Percentiles rank a stretch among this genome's conserved stretches.
Evolutionary conservation across 148 eudicot genomes (phyloP).

Genomic region (Drosera capensis): DNA sequence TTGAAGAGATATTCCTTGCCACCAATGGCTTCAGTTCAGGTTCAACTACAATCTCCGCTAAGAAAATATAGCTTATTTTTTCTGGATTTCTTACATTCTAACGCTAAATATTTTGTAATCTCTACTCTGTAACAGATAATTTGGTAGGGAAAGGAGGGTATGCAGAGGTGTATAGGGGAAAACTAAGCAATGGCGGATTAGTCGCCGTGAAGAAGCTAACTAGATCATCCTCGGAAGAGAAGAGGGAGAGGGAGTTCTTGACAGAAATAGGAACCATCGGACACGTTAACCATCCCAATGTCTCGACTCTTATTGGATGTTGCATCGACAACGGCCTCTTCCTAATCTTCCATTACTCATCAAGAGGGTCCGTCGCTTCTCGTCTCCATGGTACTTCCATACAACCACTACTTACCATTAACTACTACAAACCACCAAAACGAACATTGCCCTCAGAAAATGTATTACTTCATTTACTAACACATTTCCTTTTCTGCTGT

Average conservation of each 20-base stretch:
- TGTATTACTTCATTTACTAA: background rate
- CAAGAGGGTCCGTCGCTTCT: conserved; percentile 85
- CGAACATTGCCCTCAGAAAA: background rate
- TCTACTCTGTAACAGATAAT: conserved; percentile 41
- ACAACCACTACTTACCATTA: background rate
- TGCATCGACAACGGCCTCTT: conserved; percentile 72
- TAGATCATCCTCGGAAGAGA: conserved; percentile 42
- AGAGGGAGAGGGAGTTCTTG: conserved; percentile 77
- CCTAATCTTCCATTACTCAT: conserved; percentile 70
- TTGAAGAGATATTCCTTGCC: conserved; percentile 62
- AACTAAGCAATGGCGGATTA: conserved; percentile 36
- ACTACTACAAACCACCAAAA: background rate
- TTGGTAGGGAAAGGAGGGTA: conserved; percentile 92
- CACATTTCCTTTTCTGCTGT: too few species aligned
- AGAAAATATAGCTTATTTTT: background rate
- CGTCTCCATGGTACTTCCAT: conserved; percentile 56
- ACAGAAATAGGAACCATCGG: conserved; percentile 89
- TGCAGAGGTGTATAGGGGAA: conserved; percentile 81
- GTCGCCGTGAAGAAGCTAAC: conserved; percentile 84
- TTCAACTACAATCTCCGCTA: conserved; percentile 2
- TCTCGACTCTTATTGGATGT: conserved; percentile 66
- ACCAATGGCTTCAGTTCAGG: conserved; percentile 74
- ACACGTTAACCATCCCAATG: conserved; percentile 84
- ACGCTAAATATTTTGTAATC: background rate
- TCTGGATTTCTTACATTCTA: background rate